phyloP scores from a whole-genome alignment of 352 stramenopile genomes.

The Phytophthora tentaculata region DNA sequence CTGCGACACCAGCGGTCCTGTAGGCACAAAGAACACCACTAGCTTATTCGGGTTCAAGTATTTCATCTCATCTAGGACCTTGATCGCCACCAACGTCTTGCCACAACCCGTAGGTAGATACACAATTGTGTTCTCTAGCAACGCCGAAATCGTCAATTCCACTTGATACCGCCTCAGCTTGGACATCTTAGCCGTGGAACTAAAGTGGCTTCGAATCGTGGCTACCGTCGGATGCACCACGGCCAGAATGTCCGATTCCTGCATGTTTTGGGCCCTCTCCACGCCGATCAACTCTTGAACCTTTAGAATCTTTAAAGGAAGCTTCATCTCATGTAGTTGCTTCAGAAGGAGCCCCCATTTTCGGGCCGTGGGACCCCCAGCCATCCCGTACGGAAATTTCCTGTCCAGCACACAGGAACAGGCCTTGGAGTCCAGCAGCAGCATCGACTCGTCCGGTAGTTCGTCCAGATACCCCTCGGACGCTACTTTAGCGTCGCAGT shows the following conservation, averaged over 20 bases:
- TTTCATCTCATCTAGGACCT: constrained; percentile 73
- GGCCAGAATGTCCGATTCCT: constrained; percentile 3
- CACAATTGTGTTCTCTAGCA: constrained; percentile 83
- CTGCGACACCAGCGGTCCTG: constrained; percentile 74
- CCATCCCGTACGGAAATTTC: constrained; percentile 13
- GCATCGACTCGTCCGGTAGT: constrained; percentile 39
- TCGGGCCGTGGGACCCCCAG: constrained; percentile 11
- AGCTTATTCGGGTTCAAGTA: constrained; percentile 59
- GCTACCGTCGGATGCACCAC: constrained; percentile 40
- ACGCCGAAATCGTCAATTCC: constrained; percentile 66
- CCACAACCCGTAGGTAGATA: constrained; percentile 81
- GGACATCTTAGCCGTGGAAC: constrained; percentile 49
- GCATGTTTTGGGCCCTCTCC: neutral
- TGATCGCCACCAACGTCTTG: constrained; percentile 81
- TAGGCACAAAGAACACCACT: constrained; percentile 77
- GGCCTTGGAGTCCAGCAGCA: constrained; percentile 59
- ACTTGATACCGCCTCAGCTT: constrained; percentile 68
- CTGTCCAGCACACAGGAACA: constrained; percentile 45
- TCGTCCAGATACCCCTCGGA: constrained; percentile 48
- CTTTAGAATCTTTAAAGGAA: constrained; percentile 37
- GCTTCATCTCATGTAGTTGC: constrained; percentile 34
- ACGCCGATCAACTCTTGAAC: constrained; percentile 21
- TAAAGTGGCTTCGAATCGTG: constrained; percentile 42
- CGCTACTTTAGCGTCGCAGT: constrained; percentile 57
- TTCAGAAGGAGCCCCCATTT: constrained; percentile 49